Percentiles rank a stretch among this genome's conserved stretches.
phyloP scores from a whole-genome alignment of 768 basidiomycete genomes.

The Russula lepida region DNA sequence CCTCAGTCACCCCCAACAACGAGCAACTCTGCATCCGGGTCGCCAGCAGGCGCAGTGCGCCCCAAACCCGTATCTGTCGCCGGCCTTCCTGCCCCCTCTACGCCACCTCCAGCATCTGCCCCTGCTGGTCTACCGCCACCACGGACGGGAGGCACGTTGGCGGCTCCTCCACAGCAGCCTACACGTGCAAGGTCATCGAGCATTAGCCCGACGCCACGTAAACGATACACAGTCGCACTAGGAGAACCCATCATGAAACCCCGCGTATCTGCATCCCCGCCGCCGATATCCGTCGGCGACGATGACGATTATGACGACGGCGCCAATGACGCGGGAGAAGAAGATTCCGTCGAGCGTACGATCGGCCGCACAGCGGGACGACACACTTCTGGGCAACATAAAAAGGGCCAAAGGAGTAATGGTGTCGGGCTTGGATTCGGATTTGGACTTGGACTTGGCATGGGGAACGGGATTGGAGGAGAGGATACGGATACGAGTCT shows the following conservation, averaged over 20 bases:
- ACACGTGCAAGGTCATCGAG: slow-evolving; percentile 46
- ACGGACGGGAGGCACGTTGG: background rate
- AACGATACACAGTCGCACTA: slow-evolving; percentile 80
- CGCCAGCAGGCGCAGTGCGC: background rate
- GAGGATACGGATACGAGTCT: slow-evolving; percentile 13
- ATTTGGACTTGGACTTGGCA: background rate
- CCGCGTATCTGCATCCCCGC: slow-evolving; percentile 20
- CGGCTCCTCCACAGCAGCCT: slow-evolving; percentile 34
- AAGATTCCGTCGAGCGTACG: slow-evolving; percentile 35
- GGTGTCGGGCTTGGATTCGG: slow-evolving; percentile 21
- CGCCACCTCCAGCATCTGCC: slow-evolving; percentile 13
- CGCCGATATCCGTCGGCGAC: slow-evolving; percentile 17
- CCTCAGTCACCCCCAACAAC: slow-evolving; percentile 41
- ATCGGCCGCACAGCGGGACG: slow-evolving; percentile 54
- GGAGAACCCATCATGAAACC: slow-evolving; percentile 55
- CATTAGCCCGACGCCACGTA: slow-evolving; percentile 59
- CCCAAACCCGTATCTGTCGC: slow-evolving; percentile 42
- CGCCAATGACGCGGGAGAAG: slow-evolving; percentile 24
- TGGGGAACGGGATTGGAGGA: slow-evolving; percentile 10
- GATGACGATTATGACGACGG: slow-evolving; percentile 14
- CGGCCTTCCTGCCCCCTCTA: slow-evolving; percentile 31
- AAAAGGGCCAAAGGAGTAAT: slow-evolving; percentile 12
- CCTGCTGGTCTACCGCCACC: slow-evolving; percentile 15
- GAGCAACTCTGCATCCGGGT: slow-evolving; percentile 23
- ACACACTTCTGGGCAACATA: background rate